Evolutionary conservation across 2,329 filamentous ascomycete genomes (phyloP).

Genomic region (Phoma sp.): DNA sequence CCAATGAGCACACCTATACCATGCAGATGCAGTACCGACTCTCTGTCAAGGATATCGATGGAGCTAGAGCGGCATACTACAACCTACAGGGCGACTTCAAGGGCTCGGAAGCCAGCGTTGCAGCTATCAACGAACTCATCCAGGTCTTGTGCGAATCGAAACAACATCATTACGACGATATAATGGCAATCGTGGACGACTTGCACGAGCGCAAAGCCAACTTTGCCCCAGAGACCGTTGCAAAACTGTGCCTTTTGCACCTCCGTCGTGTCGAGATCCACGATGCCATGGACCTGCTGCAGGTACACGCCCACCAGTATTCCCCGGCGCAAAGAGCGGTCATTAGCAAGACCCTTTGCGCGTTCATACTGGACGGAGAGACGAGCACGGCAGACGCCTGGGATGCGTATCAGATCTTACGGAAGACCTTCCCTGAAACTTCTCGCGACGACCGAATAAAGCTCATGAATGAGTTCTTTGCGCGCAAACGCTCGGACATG

Average conservation of each 20-base stretch:
- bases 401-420: constrained; percentile 66
- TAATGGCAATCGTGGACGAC: constrained; percentile 75
- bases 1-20: constrained; percentile 73
- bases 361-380: constrained; percentile 71
- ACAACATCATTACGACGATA: constrained; percentile 70
- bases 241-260: constrained; percentile 74
- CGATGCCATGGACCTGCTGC: constrained; percentile 82
- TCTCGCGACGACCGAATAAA: constrained; percentile 68
- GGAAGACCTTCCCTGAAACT: constrained; percentile 66
- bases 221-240: constrained; percentile 76
- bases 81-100: constrained; percentile 65
- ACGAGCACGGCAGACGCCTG: constrained; percentile 69
- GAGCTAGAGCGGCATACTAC: constrained; percentile 70
- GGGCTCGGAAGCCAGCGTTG: constrained; percentile 64
- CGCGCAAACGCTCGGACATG: constrained; percentile 79
- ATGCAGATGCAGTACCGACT: constrained; percentile 79
- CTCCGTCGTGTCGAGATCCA: constrained; percentile 77
- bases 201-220: constrained; percentile 72
- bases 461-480: constrained; percentile 84
- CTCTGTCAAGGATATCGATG: constrained; percentile 73
- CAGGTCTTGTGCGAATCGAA: constrained; percentile 68
- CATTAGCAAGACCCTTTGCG: constrained; percentile 70
- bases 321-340: constrained; percentile 71
- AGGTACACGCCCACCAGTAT: constrained; percentile 73
- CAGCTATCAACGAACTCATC: constrained; percentile 74